phyloP scores from a whole-genome alignment of 495 filamentous ascomycete species.

The Penicillium dipodomyicola region DNA sequence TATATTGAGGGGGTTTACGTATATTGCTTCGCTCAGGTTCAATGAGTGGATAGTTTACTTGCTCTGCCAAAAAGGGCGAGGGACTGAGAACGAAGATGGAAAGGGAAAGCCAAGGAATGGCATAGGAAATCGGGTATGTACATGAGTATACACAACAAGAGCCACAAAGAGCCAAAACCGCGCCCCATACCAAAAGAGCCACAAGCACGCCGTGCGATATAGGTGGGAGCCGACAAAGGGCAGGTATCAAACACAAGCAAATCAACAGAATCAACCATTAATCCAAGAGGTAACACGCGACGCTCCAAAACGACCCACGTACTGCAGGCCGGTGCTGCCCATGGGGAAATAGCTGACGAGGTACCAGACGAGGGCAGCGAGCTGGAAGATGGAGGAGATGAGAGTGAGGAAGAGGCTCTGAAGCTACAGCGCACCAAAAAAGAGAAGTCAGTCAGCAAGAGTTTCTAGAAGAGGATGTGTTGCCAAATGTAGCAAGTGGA shows the following conservation, averaged over 20 bases:
- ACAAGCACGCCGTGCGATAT: neutral
- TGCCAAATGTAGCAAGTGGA: neutral
- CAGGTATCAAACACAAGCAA: neutral
- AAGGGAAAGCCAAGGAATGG: too few relatives aligned
- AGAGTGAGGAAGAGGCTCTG: constrained; percentile 79
- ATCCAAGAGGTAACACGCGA: constrained; percentile 87
- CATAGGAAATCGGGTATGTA: neutral
- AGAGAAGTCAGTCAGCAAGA: constrained; percentile 13
- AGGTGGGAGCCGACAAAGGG: neutral
- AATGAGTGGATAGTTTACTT: too few relatives aligned
- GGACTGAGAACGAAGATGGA: too few relatives aligned
- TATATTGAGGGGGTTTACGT: too few relatives aligned
- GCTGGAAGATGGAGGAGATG: constrained; percentile 75
- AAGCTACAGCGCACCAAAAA: constrained; percentile 51
- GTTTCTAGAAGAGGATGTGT: neutral
- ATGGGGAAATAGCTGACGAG: constrained; percentile 97
- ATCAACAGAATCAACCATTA: constrained; percentile 55
- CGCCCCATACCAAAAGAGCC: neutral
- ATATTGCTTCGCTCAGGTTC: too few relatives aligned
- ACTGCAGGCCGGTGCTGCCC: constrained; percentile 83
- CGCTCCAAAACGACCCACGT: constrained; percentile 81
- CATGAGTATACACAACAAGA: neutral
- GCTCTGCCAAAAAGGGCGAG: too few relatives aligned
- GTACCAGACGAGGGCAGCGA: constrained; percentile 86
- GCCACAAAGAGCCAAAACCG: neutral